Percentiles rank a stretch among this genome's conserved stretches.
Evolutionary conservation across 306 rosid species (phyloP).

Genomic region (apple (Malus domestica)): DNA sequence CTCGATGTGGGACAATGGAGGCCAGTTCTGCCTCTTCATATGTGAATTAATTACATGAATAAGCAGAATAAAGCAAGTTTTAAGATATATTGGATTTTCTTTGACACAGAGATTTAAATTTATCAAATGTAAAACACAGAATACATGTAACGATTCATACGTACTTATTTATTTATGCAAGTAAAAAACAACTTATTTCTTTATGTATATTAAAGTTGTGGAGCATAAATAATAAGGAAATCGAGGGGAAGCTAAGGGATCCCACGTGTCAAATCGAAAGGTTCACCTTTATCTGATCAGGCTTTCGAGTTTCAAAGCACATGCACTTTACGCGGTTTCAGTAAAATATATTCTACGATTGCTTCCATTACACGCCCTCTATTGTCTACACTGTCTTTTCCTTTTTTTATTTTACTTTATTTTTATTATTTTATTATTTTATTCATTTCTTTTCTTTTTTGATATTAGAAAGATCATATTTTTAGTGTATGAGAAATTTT

Average conservation of each 20-base stretch:
- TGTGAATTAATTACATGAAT: not conserved
- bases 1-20: conserved; percentile 7
- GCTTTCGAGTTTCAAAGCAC: conserved; percentile 27
- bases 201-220: not conserved
- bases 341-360: conserved; percentile 34
- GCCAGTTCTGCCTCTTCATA: not conserved
- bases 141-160: too few species aligned
- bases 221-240: not conserved
- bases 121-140: too few species aligned
- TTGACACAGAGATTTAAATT: too few species aligned
- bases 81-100: not conserved
- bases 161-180: too few species aligned
- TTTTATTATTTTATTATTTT: not conserved
- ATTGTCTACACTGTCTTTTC: not conserved
- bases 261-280: conserved; percentile 38
- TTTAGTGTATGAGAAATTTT: too few species aligned
- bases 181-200: too few species aligned
- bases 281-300: conserved; percentile 13
- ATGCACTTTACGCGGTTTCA: conserved; percentile 73
- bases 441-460: not conserved
- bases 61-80: not conserved
- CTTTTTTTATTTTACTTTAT: not conserved
- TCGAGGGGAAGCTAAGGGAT: not conserved
- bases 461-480: too few species aligned
- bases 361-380: conserved; percentile 46